These are phyloP conservation scores for Brasenia schreberi DNA, from an alignment of 164 flowering plant species.

Conservation along the genomic window DNA sequence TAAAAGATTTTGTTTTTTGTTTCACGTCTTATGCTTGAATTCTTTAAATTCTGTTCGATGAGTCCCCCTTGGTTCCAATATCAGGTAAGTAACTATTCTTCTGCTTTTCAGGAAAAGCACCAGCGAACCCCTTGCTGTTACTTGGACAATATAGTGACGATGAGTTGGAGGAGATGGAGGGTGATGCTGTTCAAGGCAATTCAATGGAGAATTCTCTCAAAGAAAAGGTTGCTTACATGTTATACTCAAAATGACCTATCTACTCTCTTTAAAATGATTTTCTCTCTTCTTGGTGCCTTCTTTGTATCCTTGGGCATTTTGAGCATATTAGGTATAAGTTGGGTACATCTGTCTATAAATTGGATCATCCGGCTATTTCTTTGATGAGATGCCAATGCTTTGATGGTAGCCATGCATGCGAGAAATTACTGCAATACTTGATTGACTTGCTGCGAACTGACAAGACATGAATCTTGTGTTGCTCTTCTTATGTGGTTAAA, in stretches of 20 bases:
- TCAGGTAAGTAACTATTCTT: slow-evolving; percentile 17
- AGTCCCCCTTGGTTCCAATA: background rate
- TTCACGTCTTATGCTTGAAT: no score
- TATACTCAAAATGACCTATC: no score
- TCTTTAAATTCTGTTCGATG: background rate
- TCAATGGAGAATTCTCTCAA: background rate
- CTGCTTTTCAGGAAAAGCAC: slow-evolving; percentile 41
- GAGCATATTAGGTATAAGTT: no score
- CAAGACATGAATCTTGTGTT: no score
- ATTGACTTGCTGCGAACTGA: no score
- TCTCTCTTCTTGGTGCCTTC: no score
- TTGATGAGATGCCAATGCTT: background rate
- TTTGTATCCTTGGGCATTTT: no score
- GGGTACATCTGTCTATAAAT: background rate
- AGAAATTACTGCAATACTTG: no score
- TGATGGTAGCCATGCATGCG: background rate
- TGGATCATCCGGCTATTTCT: no score
- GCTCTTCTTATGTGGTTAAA: background rate
- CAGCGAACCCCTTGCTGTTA: slow-evolving; percentile 59
- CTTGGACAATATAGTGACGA: slow-evolving; percentile 96
- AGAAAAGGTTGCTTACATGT: background rate
- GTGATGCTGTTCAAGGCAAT: slow-evolving; percentile 2
- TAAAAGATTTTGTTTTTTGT: no score
- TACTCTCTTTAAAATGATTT: no score
- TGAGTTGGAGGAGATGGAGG: slow-evolving; percentile 45